Base-by-base conservation (phyloP, 1,284 basidiomycete genomes). In the Stygiomarasmius scandens region DNA sequence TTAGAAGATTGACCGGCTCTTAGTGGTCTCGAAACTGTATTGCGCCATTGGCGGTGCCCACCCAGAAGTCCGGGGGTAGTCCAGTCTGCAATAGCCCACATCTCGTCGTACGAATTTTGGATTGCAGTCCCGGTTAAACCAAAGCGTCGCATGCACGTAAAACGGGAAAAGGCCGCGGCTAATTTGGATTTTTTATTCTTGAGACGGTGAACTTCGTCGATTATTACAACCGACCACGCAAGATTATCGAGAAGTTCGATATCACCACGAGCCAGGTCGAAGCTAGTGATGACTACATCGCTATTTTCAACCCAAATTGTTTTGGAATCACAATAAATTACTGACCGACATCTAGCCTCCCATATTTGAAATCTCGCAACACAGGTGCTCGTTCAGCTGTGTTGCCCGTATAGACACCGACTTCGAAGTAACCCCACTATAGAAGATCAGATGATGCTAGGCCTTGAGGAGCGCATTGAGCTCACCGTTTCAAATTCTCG, bases 61-160 rank as follows among this genome's bases (percentile, higher is more conserved):
- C 92, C 92, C 3, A 93, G 65, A 9, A 75, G 74, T 1, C 85
- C 87, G 0, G 91, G 91, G 62, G 86, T 90, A 14, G 86, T 87
- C 90, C 90, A 94, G 65, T 93, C 83, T 29, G 95, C 72, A 49
- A 94, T 84, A 0, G 90, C 89, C 86, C 90, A 93, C 52, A 95
- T 74, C 69, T 96, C 94, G 45, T 84, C 80, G 64, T 93, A 93
- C 0, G 84, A 83, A 64, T 95, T 96, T 67, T 96, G 93, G 38
- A 96, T 93, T 0, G 91, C 87, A 8, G 88, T 91, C 8, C 93
- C 90, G 10, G 91, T 94, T 47, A 95, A 74, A 1, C 91, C 93
- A 64, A 93, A 92, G 1, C 93, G 84, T 1, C 77, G 69, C 14
- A 67, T 57, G 66, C 89, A 92, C 0, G 67, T 56, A 65, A 94